Base-by-base conservation (phyloP, 1,284 basidiomycete genomes). In the Vanrija pseudolonga region DNA sequence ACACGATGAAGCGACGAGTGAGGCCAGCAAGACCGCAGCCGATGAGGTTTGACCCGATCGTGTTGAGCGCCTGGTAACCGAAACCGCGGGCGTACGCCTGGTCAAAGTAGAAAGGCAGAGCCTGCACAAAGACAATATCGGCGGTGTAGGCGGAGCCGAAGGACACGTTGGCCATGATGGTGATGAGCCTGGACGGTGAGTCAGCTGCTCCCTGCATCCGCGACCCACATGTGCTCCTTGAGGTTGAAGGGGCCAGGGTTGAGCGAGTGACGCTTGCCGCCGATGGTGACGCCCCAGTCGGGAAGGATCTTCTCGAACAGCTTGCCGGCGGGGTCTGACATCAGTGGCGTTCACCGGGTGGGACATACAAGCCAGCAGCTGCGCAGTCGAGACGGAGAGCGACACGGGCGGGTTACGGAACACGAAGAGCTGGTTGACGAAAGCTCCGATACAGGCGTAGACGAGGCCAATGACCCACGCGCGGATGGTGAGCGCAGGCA, bases 401-500 rank as follows among this genome's bases (percentile, higher is more conserved):
- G 53, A 45, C 37, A 72, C 60, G 28, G 53, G 26, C 12, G 70
- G 70, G 28, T 67, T 56, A 46, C 70, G 63, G 43, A 65, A 60
- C 79, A 49, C 56, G 78, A 63, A 86, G 58, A 65, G 55, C 36
- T 81, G 76, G 48, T 89, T 88, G 47, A 93, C 75, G 58, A 86
- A 80, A 84, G 89, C 90, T 67, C 80, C 85, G 19, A 48, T 50
- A 32, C 47, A 49, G 28, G 56, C 59, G 63, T 66, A 84, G n/a
- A 82, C 63, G 40, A 79, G 64, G 59, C 88, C 83, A 28, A 86
- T 79, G 9, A 80, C 66, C 86, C 86, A 89, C 82, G 86, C 84
- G 64, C 90, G 83, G 79, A 92, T 89, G 3, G 90, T 93, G 74
- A 86, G 89, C 48, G 85, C 84, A 4, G 86, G 87, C 78, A 91